Evolutionary conservation across 371 early-diverging fungal species (phyloP).

Genomic region (Quaeritorhiza haematococci): DNA sequence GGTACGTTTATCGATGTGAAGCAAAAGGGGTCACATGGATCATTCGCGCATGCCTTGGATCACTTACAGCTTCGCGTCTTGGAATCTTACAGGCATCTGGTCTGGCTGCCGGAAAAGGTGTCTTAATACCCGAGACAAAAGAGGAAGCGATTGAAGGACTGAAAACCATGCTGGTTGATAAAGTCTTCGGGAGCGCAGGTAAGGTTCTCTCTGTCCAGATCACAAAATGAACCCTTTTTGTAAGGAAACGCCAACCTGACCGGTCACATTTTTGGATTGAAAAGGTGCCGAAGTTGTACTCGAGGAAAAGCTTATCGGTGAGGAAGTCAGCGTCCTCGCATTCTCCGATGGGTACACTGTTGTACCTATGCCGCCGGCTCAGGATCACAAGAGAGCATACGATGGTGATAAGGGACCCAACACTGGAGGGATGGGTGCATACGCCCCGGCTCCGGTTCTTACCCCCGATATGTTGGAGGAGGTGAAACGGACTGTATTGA

Average conservation of each 20-base stretch:
- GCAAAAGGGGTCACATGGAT: background rate
- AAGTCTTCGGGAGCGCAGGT: slow-evolving; percentile 86
- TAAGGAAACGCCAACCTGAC: background rate
- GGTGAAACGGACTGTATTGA: slow-evolving; percentile 74
- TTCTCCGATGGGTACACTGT: slow-evolving; percentile 95
- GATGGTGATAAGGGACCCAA: slow-evolving; percentile 94
- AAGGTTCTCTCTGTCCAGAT: slow-evolving; percentile 1
- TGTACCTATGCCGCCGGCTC: slow-evolving; percentile 82
- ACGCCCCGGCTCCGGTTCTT: slow-evolving; percentile 91
- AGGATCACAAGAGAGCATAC: slow-evolving; percentile 94
- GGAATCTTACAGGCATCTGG: slow-evolving; percentile 79
- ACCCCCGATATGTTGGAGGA: slow-evolving; percentile 65
- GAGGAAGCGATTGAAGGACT: slow-evolving; percentile 85
- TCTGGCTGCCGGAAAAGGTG: slow-evolving; percentile 96
- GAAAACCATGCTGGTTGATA: slow-evolving; percentile 79
- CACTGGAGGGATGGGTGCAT: slow-evolving; percentile 98
- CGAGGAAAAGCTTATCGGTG: slow-evolving; percentile 89
- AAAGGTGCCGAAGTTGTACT: slow-evolving; percentile 80
- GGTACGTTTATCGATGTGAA: slow-evolving; percentile 21
- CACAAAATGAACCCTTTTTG: background rate
- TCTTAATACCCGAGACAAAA: slow-evolving; percentile 79
- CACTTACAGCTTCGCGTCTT: background rate
- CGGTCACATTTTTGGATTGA: background rate
- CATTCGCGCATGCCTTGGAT: background rate
- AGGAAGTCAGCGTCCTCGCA: slow-evolving; percentile 87